Evolutionary conservation across 1,284 basidiomycete genomes (phyloP).

Genomic region (Tylopilus sp.): DNA sequence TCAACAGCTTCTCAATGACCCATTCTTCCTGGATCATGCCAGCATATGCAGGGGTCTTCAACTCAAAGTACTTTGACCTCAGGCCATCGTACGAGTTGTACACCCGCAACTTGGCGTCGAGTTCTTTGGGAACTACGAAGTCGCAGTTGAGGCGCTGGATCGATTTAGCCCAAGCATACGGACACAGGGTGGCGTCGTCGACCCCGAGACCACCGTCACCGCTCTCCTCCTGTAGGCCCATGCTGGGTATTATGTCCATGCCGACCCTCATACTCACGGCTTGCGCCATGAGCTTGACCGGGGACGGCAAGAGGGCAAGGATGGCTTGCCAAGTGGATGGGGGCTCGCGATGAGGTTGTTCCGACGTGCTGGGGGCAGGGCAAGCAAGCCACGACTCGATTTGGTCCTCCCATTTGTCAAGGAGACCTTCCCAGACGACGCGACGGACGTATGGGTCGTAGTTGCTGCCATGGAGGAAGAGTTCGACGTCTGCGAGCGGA

Average conservation of each 20-base stretch:
- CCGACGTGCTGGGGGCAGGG: constrained; percentile 48
- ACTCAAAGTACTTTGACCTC: constrained; percentile 65
- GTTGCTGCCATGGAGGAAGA: constrained; percentile 79
- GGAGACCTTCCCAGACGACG: constrained; percentile 86
- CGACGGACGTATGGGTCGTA: constrained; percentile 92
- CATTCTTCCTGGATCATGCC: constrained; percentile 74
- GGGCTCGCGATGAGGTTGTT: constrained; percentile 4
- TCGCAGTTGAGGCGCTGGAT: constrained; percentile 85
- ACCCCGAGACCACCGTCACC: constrained; percentile 44
- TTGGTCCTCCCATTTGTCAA: constrained; percentile 71
- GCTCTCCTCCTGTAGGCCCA: background rate
- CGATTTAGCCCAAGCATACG: constrained; percentile 78
- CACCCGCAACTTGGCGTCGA: constrained; percentile 51
- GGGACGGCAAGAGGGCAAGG: constrained; percentile 31
- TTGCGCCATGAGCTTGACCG: background rate
- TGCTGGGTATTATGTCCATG: background rate
- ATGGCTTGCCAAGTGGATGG: constrained; percentile 38
- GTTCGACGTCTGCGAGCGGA: constrained; percentile 74
- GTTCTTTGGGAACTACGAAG: constrained; percentile 78
- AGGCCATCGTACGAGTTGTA: background rate
- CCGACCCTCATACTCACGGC: background rate
- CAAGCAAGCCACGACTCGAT: constrained; percentile 75
- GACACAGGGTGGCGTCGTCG: constrained; percentile 79
- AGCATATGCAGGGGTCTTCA: constrained; percentile 88
- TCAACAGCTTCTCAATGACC: constrained; percentile 77